Conservation (phyloP, 2,329 filamentous ascomycete species). For the Aspergillus aculeatus region DNA sequence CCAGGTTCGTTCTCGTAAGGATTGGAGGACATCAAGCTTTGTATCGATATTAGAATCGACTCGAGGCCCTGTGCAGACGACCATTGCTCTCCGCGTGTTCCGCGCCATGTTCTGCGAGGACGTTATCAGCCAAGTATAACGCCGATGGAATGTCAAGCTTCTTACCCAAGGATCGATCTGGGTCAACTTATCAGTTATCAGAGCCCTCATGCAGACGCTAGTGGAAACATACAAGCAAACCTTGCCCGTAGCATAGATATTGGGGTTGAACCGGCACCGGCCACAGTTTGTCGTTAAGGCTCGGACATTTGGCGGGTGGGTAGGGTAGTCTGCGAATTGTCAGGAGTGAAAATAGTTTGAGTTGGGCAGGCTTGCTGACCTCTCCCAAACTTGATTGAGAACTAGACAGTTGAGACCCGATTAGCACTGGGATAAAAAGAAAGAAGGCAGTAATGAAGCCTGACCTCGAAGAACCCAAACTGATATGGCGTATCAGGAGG, state of each 20-base stretch:
- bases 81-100: constrained; percentile 89
- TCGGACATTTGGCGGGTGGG: constrained; percentile 58
- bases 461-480: constrained; percentile 93
- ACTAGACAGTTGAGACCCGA: constrained; percentile 50
- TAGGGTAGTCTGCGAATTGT: constrained; percentile 71
- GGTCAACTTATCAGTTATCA: constrained; percentile 18
- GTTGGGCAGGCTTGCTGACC: constrained; percentile 48
- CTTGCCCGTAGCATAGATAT: constrained; percentile 88
- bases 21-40: constrained; percentile 90
- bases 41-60: constrained; percentile 90
- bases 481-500: constrained; percentile 95
- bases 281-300: constrained; percentile 87
- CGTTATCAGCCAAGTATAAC: constrained; percentile 11
- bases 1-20: constrained; percentile 97
- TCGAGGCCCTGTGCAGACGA: constrained; percentile 93
- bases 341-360: neutral
- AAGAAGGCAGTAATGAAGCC: constrained; percentile 22
- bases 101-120: constrained; percentile 76
- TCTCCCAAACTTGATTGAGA: constrained; percentile 72
- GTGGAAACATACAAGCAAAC: constrained; percentile 74
- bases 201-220: neutral
- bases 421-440: neutral
- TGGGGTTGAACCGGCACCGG: constrained; percentile 88
- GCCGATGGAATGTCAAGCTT: constrained; percentile 10
- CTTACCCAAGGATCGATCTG: constrained; percentile 82